Evolutionary conservation across 1,284 basidiomycete genomes (phyloP).

Genomic region (Boletus putidus): DNA sequence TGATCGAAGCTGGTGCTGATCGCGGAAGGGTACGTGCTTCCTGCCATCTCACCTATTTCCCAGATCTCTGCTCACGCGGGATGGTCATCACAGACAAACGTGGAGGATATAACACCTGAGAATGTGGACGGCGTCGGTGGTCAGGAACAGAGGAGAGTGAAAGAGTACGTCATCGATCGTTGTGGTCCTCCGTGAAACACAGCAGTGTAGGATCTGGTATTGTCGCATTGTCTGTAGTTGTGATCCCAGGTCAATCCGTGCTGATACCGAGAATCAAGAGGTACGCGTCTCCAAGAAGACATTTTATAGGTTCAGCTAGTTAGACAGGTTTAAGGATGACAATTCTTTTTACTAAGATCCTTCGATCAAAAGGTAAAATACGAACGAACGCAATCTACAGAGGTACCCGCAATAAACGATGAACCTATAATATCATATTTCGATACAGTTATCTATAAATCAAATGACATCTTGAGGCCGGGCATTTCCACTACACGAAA

Average conservation of each 20-base stretch:
- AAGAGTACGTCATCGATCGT: slow-evolving; percentile 68
- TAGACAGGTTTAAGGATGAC: background rate
- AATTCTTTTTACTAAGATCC: slow-evolving; percentile 3
- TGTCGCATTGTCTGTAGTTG: background rate
- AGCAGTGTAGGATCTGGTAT: background rate
- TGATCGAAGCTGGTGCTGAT: slow-evolving; percentile 94
- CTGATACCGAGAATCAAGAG: background rate
- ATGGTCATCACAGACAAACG: slow-evolving; percentile 59
- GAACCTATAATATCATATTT: slow-evolving; percentile 6
- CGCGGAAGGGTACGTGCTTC: slow-evolving; percentile 67
- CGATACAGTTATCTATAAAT: slow-evolving; percentile 18
- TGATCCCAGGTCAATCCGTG: background rate
- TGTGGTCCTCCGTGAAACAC: slow-evolving; percentile 51
- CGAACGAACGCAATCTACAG: slow-evolving; percentile 9
- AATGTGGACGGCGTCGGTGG: slow-evolving; percentile 79
- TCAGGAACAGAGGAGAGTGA: slow-evolving; percentile 73
- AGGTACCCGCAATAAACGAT: background rate
- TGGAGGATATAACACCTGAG: slow-evolving; percentile 82
- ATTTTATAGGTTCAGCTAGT: slow-evolving; percentile 3
- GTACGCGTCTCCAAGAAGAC: background rate
- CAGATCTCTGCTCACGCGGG: slow-evolving; percentile 16
- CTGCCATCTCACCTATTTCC: background rate
- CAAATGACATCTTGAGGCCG: background rate
- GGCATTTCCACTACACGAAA: background rate
- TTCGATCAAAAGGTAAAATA: slow-evolving; percentile 10